phyloP scores from a whole-genome alignment of 495 filamentous ascomycete species.

The Penicillium chermesinum region DNA sequence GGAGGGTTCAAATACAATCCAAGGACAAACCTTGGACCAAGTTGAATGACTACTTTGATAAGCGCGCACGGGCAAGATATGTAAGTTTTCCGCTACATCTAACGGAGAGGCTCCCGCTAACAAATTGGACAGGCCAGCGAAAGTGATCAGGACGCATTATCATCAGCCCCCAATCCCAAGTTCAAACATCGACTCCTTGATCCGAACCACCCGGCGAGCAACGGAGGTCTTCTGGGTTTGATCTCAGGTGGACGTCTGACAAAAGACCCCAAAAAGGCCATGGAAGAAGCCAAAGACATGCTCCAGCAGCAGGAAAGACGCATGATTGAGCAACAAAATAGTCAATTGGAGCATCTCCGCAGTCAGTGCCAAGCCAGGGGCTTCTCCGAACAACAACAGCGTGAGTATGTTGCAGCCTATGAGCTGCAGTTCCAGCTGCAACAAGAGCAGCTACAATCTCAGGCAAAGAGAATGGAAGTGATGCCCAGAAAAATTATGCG shows the following conservation, averaged over 20 bases:
- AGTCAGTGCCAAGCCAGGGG: conserved; percentile 2
- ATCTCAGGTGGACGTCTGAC: conserved; percentile 32
- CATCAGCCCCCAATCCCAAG: conserved; percentile 2
- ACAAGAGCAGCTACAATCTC: conserved; percentile 1
- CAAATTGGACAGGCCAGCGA: background rate
- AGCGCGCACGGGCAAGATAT: conserved; percentile 4
- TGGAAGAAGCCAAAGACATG: conserved; percentile 1
- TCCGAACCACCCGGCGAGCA: conserved; percentile 43
- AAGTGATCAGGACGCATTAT: conserved; percentile 1
- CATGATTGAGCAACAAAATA: background rate
- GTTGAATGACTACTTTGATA: conserved; percentile 4
- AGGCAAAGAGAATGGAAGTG: background rate
- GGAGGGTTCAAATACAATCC: background rate
- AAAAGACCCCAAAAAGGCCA: conserved; percentile 1
- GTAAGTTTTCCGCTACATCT: background rate
- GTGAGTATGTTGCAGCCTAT: background rate
- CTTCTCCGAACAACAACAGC: background rate
- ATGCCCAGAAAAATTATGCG: conserved; percentile 1
- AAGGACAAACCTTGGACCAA: conserved; percentile 4
- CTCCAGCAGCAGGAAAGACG: background rate
- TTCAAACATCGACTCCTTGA: conserved; percentile 44
- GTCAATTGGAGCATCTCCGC: background rate
- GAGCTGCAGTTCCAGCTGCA: conserved; percentile 2
- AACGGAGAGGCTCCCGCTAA: background rate
- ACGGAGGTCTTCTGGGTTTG: conserved; percentile 33